Base-by-base conservation (phyloP, 2,329 filamentous ascomycete genomes). In the Metarhizium anisopliae region DNA sequence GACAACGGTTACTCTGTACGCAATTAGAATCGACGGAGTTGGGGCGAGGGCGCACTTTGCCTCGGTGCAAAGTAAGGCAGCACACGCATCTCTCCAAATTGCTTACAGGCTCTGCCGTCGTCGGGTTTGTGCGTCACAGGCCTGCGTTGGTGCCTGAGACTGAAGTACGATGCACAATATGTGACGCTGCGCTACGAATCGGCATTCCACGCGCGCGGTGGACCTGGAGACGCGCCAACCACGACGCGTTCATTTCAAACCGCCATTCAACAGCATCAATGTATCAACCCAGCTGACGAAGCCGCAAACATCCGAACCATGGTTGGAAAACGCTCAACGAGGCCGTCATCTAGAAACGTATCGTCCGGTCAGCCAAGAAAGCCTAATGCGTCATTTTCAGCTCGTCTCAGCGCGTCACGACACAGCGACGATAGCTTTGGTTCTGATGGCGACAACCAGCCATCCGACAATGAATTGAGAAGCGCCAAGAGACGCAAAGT, bases 401-500 rank as follows among this genome's bases (percentile, higher is more conserved):
- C 45, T 8, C 14, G 18, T 20, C 30, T 3, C 3, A 49, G 50
- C n/a, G 42, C 16, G 18, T 1, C 42, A 50, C 52, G 52, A 4
- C 14, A 42, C 50, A 38, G 20, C 36, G 50, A 52, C 18, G 50
- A 43, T n/a, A 43, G 20, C 50, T 42, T 40, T 36, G 16, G 42
- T 49, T 52, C 51, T n/a, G 49, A n/a, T 49, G 10, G 50, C 18
- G 53, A 42, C 50, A 40, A 25, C 13, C 50, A 55, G 42, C 3
- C 50, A 20, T 47, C 36, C 14, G 51, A 53, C 18, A 50, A 43
- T 18, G 51, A 51, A 29, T 14, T 13, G 13, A 47, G 47, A 36
- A 32, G 38, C 25, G 14, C 42, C 47, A 61, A 61, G 51, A 59
- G 51, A 50, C 55, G 58, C 50, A 60, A 58, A 25, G 30, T 51